Percentiles rank a stretch among this genome's conserved stretches.
Evolutionary conservation across 2,329 filamentous ascomycete genomes (phyloP).

Genomic region (Aureobasidium subglaciale): DNA sequence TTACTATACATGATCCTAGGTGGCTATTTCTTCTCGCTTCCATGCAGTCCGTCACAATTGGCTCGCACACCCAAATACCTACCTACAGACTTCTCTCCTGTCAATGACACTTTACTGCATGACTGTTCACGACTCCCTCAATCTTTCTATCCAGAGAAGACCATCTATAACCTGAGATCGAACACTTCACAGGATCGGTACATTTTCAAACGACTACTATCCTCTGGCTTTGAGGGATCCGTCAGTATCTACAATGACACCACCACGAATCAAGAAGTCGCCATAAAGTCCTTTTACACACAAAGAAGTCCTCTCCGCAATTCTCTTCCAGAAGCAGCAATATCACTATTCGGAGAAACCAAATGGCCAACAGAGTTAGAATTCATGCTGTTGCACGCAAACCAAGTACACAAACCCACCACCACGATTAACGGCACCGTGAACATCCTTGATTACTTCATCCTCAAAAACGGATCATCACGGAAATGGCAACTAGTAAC

Average conservation of each 20-base stretch:
- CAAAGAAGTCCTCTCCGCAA: not conserved
- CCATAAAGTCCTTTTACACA: not conserved
- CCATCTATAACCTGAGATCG: no score
- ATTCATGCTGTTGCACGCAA: not conserved
- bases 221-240: not conserved
- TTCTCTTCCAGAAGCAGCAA: not conserved
- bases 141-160: not conserved
- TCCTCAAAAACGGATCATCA: not conserved
- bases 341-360: not conserved
- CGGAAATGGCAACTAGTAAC: not conserved
- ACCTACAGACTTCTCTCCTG: not conserved
- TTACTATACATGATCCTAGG: not conserved
- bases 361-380: not conserved
- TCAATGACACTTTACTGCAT: not conserved
- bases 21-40: not conserved
- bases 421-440: not conserved
- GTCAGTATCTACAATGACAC: not conserved
- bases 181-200: not conserved
- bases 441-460: not conserved
- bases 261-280: not conserved
- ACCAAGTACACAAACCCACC: not conserved
- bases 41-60: not conserved
- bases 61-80: not conserved
- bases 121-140: not conserved
- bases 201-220: not conserved